phyloP scores from a whole-genome alignment of 2,329 filamentous ascomycete species.

The Botryotinia convoluta region DNA sequence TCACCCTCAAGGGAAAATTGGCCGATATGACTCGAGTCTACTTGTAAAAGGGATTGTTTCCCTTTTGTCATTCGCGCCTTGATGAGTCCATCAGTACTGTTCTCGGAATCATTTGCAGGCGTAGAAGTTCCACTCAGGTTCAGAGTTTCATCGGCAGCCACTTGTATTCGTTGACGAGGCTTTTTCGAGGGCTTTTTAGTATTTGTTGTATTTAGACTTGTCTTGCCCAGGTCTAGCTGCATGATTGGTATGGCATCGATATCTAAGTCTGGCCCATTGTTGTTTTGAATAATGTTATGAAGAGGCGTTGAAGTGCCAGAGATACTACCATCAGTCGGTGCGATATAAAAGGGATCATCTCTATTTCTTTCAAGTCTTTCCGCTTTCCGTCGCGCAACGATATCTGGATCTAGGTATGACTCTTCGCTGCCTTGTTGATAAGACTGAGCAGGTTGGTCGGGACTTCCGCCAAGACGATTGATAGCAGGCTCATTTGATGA shows the following conservation, averaged over 20 bases:
- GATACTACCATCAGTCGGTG: conserved; percentile 47
- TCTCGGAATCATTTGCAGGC: conserved; percentile 52
- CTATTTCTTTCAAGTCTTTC: conserved; percentile 79
- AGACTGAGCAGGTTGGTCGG: conserved; percentile 49
- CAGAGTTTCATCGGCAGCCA: conserved; percentile 73
- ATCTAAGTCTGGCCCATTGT: conserved; percentile 77
- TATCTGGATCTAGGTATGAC: conserved; percentile 68
- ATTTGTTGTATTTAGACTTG: conserved; percentile 32
- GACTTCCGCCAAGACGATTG: conserved; percentile 47
- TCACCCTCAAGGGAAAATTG: conserved; percentile 65
- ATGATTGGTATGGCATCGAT: conserved; percentile 96
- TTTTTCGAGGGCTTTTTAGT: conserved; percentile 42
- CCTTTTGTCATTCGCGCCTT: conserved; percentile 51
- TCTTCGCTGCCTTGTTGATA: conserved; percentile 62
- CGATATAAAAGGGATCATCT: conserved; percentile 96
- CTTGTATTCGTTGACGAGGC: conserved; percentile 59
- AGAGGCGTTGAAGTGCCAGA: conserved; percentile 72
- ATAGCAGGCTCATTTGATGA: conserved; percentile 57
- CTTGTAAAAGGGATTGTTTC: conserved; percentile 69
- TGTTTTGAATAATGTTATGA: conserved; percentile 69
- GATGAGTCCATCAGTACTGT: conserved; percentile 45
- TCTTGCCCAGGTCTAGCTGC: conserved; percentile 73
- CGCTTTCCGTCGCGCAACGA: conserved; percentile 68
- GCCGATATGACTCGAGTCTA: conserved; percentile 82
- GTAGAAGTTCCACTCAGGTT: conserved; percentile 51